These are phyloP conservation scores for Chalaropsis ovoidea DNA, from an alignment of 2,329 filamentous ascomycete species.

Conservation along the genomic window DNA sequence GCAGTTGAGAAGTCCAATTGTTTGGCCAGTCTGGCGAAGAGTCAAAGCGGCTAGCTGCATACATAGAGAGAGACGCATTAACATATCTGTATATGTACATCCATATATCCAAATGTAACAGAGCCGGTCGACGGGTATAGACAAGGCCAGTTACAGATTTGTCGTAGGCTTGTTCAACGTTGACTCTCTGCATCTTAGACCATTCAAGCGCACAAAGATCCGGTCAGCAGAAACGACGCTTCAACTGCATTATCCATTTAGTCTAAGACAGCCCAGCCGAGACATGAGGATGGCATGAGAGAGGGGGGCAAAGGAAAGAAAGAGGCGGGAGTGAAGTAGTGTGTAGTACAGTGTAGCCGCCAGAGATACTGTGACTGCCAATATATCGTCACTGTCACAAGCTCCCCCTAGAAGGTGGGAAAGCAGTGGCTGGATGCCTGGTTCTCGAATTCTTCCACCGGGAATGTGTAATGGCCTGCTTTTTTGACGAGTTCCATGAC, in stretches of 20 bases:
- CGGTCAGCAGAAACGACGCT: not conserved
- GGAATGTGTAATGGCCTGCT: not conserved
- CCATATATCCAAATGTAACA: not conserved
- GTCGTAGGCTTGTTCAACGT: slow-evolving; percentile 2
- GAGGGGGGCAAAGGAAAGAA: not conserved
- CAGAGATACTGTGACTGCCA: slow-evolving; percentile 7
- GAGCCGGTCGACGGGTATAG: slow-evolving; percentile 5
- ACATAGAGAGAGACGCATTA: not conserved
- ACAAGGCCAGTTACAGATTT: slow-evolving; percentile 3
- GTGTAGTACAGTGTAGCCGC: slow-evolving; percentile 13
- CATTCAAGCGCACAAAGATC: slow-evolving; percentile 1
- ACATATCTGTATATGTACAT: not conserved
- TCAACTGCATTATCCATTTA: slow-evolving; percentile 13
- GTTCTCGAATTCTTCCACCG: not conserved
- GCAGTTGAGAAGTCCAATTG: not conserved
- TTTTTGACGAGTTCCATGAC: not conserved
- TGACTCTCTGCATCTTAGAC: slow-evolving; percentile 14
- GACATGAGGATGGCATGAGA: not conserved
- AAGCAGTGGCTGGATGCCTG: slow-evolving; percentile 1
- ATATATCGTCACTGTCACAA: slow-evolving; percentile 18
- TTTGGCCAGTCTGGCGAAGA: not conserved
- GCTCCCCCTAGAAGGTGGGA: not conserved
- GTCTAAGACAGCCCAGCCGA: slow-evolving; percentile 5
- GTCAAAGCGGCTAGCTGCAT: slow-evolving; percentile 1
- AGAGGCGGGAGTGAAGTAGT: slow-evolving; percentile 1